These are phyloP conservation scores for Lanmaoa pseudosensibilis DNA, from an alignment of 768 basidiomycete genomes.

Conservation along the genomic window DNA sequence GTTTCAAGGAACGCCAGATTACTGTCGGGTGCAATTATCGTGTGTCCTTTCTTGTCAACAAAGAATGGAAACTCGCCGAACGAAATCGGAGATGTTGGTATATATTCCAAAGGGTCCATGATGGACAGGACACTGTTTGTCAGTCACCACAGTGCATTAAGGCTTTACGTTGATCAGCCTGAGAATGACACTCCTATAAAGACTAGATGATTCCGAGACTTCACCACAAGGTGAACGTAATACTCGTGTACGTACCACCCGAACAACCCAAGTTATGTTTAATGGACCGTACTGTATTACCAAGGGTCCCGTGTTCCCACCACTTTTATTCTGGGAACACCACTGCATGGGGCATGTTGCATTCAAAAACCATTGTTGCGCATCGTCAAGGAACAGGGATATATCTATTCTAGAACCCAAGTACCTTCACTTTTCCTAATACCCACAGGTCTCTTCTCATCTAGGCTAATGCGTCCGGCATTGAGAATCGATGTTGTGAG, in stretches of 20 bases:
- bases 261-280: not conserved
- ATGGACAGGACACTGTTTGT: too few relatives aligned
- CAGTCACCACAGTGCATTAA: too few relatives aligned
- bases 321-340: conserved; percentile 1
- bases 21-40: not conserved
- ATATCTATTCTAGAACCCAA: conserved; percentile 66
- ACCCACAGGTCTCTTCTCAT: conserved; percentile 82
- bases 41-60: not conserved
- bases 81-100: not conserved
- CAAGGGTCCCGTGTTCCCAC: not conserved
- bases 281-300: not conserved
- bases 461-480: conserved; percentile 85
- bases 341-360: not conserved
- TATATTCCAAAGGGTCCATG: not conserved
- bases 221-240: not conserved
- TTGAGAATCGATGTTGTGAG: conserved; percentile 86
- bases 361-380: conserved; percentile 17
- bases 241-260: not conserved
- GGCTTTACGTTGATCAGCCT: too few relatives aligned
- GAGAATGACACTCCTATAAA: not conserved
- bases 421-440: conserved; percentile 65
- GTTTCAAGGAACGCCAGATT: not conserved
- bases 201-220: not conserved
- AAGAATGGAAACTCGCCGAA: not conserved
- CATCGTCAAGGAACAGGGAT: not conserved